Base-by-base conservation (phyloP, 2,329 filamentous ascomycete genomes). In the Bipolaris bicolor region DNA sequence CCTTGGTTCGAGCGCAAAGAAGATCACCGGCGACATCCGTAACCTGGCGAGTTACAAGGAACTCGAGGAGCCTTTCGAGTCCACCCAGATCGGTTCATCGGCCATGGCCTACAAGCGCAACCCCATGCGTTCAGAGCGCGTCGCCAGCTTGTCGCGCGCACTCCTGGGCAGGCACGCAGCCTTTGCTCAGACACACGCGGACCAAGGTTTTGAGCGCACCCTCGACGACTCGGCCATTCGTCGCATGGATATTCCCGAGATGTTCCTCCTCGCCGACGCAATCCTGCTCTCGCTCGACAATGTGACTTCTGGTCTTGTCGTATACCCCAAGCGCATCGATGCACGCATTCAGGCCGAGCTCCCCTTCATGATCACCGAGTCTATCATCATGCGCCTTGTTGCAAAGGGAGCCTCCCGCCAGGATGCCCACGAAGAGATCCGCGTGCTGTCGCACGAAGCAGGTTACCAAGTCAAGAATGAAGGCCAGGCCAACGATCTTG, bases 341-440 rank as follows among this genome's bases (percentile, higher is more conserved):
- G 84, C 88, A 54, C 67, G 66, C 36, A 81, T 95, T 33, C 83
- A 87, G 65, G 84, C 88, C 60, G 90, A 96, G 77, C 84, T 97
- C 13, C 93, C 93, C 1, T 96, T 97, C 79, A 96, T 94, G 89
- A 84, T 87, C 7, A 92, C 88, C 7, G 83, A 84, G 69, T 81
- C 68, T 58, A 74, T 77, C 63, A 77, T 77, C 68, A 77, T 96
- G 90, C 87, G 86, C 65, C 82, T 94, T 54, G 86, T 88, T 26
- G 85, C 86, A 55, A 84, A 88, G 70, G 91, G 90, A 31, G 84
- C 81, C 26, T 90, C 86, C 9, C 82, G 92, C 49, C 91, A 96
- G 74, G 90, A 93, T 53, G 89, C 91, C 1, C 92, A 97, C 77
- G 92, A 97, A 79, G 81, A 94, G 76, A 93, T 97, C 69, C 88